Evolutionary conservation across 2,329 filamentous ascomycete genomes (phyloP).

Genomic region (Coniochaeta ligniaria): DNA sequence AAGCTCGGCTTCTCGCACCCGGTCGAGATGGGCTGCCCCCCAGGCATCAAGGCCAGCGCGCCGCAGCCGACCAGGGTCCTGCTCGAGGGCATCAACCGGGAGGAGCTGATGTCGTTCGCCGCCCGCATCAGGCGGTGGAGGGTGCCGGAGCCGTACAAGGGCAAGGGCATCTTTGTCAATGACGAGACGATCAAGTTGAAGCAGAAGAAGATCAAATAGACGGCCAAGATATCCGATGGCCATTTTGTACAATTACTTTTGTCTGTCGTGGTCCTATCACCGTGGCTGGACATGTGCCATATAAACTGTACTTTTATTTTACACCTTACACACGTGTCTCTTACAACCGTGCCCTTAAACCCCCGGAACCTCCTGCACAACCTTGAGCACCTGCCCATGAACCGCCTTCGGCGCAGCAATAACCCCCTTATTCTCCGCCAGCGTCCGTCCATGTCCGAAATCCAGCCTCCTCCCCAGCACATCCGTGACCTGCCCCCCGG

Average conservation of each 20-base stretch:
- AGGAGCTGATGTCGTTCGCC: slow-evolving; percentile 84
- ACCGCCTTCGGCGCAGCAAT: slow-evolving; percentile 76
- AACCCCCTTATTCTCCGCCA: slow-evolving; percentile 88
- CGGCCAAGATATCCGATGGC: background rate
- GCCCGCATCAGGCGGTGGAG: slow-evolving; percentile 85
- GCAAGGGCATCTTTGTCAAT: slow-evolving; percentile 97
- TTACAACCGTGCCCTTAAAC: slow-evolving; percentile 8
- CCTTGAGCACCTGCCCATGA: slow-evolving; percentile 69
- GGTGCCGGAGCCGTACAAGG: slow-evolving; percentile 94
- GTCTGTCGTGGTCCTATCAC: background rate
- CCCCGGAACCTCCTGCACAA: slow-evolving; percentile 71
- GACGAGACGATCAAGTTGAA: slow-evolving; percentile 97
- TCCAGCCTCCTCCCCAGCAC: slow-evolving; percentile 77
- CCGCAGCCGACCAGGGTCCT: slow-evolving; percentile 88
- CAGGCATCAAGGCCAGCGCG: slow-evolving; percentile 76
- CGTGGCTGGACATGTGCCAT: slow-evolving; percentile 10
- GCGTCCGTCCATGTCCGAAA: slow-evolving; percentile 78
- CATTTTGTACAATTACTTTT: background rate
- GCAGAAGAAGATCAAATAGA: slow-evolving; percentile 92
- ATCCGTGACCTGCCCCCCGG: slow-evolving; percentile 87
- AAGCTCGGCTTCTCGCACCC: slow-evolving; percentile 97
- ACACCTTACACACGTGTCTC: background rate
- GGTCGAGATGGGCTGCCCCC: slow-evolving; percentile 79
- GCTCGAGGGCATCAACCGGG: slow-evolving; percentile 79
- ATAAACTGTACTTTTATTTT: slow-evolving; percentile 16